Base-by-base conservation (phyloP, 306 rosid species). In the Senna tora region DNA sequence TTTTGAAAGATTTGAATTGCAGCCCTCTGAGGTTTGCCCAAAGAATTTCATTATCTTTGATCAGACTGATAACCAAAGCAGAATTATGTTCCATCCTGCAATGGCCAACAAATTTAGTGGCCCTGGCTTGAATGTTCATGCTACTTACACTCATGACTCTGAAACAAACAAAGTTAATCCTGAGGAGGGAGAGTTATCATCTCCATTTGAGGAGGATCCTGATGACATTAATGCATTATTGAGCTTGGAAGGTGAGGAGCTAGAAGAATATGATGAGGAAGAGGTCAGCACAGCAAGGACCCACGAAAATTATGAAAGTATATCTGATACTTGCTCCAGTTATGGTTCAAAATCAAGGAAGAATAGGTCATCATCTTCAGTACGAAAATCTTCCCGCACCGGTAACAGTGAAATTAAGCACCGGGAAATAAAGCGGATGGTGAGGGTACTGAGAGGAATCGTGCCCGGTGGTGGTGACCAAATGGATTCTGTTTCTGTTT, bases 201-300 rank as follows among this genome's bases (percentile, higher is more conserved):
- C 97, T 74, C 67, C 89, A 65, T 73, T 87, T 45, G 84, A 82
- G 71, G 98, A 90, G 80, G 96, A 93, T 70, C 75, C 92, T 41
- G 83, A 80, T 67, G 97, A 87, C 75, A 93, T 93, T 13, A 90
- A 90, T 80, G 98, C 98, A 32, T 71, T 93, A 81, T 60, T 93
- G 88, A 93, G 98, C 89, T 81, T 89, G 79, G 98, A 89, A 77
- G 82, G 74, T 36, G 87, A 90, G 32, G 98, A 88, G 33, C 67
- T 78, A 62, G 90, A 85, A 34, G 91, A 85, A 67, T 72, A 71
- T 25, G 98, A 88, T 39, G 98, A 89, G 38, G 96, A 92, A 77
- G 98, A 87, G 74, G 78, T 89, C 70, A 90, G 96, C 88, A 90
- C 98, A 2, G 98, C 97, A n/a, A 87, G 96, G 65, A 87, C 93